Base-by-base conservation (phyloP, 2,329 filamentous ascomycete species). In the Hortaea sp. region DNA sequence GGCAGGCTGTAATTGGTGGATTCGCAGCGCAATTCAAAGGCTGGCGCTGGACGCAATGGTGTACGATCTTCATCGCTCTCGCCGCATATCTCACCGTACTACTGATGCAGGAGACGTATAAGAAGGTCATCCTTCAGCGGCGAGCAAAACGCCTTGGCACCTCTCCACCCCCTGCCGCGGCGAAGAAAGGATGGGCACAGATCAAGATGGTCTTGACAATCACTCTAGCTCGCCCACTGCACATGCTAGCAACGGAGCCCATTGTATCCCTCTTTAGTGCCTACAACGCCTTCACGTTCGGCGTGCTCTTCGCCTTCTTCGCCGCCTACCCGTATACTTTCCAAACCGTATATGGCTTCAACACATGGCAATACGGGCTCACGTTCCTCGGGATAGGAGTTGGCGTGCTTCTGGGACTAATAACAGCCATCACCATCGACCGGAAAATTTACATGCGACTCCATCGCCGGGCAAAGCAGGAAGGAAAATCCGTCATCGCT, bases 341-440 rank as follows among this genome's bases (percentile, higher is more conserved):
- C 60, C 64, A 72, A 20, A 75, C 72, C 28, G 80, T 84, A 30
- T 84, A 94, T 62, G 79, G 77, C 12, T 88, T 94, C 68, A 79
- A 78, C 43, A 72, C 87, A 4, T 90, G 84, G 73, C 84, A 94
- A 64, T 72, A 78, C 11, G 89, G 88, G 10, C 68, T 92, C 46
- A 76, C 80, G 6, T 95, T 95, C 64, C 58, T 90, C 35, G 84
- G 81, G 5, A 75, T 87, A 48, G 72, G 84, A 42, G 66, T 81
- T 1, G 82, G 84, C 39, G 85, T 86, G 76, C 45, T 84, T 1
- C 39, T 73, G 7, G 82, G 73, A 10, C 72, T 76, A 2, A 10
- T 58, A 0, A 66, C 63, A 0, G 54, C 54, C 11, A 56, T 70
- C 10, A 2, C 63, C 3, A 53, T 66, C 45, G 69, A 71, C 47